Conservation (phyloP, 306 rosid genomes). For the Cucurbita argyrosperma region DNA sequence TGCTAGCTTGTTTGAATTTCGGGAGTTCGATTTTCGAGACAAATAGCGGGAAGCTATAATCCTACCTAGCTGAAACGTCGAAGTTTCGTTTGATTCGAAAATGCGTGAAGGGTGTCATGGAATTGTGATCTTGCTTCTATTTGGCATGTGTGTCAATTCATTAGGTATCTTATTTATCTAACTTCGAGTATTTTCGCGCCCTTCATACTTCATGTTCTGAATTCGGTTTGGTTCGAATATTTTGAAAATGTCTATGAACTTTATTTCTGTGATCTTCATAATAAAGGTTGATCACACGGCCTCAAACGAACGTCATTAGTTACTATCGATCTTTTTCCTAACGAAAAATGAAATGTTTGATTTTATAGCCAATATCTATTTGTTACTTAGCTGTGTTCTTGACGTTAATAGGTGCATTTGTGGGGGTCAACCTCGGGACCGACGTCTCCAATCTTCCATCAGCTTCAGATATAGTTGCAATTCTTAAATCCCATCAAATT, state of each 20-base stretch:
- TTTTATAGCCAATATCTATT: not conserved
- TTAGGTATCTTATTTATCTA: slow-evolving; percentile 32
- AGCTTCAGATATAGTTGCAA: slow-evolving; percentile 39
- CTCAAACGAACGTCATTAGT: not conserved
- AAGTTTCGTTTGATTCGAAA: slow-evolving; percentile 29
- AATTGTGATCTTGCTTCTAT: slow-evolving; percentile 32
- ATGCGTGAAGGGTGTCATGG: slow-evolving; percentile 31
- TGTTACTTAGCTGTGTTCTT: not conserved
- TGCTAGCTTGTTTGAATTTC: not conserved
- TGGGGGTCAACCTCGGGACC: slow-evolving; percentile 77
- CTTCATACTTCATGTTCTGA: not conserved
- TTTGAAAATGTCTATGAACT: not conserved
- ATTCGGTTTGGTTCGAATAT: not conserved
- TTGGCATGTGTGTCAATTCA: slow-evolving; percentile 30
- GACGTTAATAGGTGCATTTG: slow-evolving; percentile 62
- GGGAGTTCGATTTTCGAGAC: not conserved
- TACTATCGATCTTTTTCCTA: not conserved
- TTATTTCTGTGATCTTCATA: not conserved
- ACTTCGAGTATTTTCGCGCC: not conserved
- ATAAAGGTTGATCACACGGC: not conserved
- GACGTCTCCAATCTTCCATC: slow-evolving; percentile 62
- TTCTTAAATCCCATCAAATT: slow-evolving; percentile 61
- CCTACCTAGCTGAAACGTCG: not conserved
- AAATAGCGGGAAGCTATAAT: not conserved
- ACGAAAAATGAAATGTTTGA: not conserved